Evolutionary conservation across 2,329 filamentous ascomycete genomes (phyloP).

Genomic region (Magnaporthales sp.): DNA sequence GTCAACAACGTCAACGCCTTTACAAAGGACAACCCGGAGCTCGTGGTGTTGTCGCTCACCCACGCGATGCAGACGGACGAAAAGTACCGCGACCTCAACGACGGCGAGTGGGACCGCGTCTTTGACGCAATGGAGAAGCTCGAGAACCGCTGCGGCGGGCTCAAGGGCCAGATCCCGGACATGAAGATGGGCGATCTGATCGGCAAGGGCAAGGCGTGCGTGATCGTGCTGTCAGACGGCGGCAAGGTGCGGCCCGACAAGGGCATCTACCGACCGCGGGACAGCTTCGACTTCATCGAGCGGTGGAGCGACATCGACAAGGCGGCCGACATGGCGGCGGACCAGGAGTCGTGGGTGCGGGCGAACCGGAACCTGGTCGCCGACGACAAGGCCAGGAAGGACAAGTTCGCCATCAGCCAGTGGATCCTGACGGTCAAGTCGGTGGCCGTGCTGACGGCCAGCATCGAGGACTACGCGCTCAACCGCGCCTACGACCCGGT

Average conservation of each 20-base stretch:
- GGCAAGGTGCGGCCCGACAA: conserved; percentile 17
- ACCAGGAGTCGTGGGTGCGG: conserved; percentile 10
- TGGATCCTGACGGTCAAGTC: conserved; percentile 21
- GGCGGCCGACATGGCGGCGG: conserved; percentile 2
- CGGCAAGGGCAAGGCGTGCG: conserved; percentile 21
- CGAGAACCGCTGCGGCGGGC: conserved; percentile 28
- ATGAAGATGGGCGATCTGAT: conserved; percentile 15
- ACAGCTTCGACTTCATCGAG: conserved; percentile 17
- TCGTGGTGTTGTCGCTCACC: conserved; percentile 36
- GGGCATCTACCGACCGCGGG: conserved; percentile 19
- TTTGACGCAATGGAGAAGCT: conserved; percentile 30
- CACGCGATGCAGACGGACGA: conserved; percentile 17
- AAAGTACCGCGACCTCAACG: conserved; percentile 26
- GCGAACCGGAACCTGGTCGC: conserved; percentile 17
- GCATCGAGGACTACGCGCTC: conserved; percentile 20
- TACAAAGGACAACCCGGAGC: conserved; percentile 30
- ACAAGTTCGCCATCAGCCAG: conserved; percentile 20
- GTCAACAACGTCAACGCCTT: conserved; percentile 35
- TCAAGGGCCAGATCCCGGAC: conserved; percentile 10
- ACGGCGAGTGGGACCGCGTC: conserved; percentile 31
- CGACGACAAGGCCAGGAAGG: conserved; percentile 13
- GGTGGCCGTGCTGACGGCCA: conserved; percentile 15
- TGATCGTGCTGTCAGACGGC: conserved; percentile 20
- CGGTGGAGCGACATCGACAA: conserved; percentile 20
- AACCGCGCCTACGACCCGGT: conserved; percentile 23